Conservation (phyloP, 2,329 filamentous ascomycete species). For the Pestalotiopsis sp. region DNA sequence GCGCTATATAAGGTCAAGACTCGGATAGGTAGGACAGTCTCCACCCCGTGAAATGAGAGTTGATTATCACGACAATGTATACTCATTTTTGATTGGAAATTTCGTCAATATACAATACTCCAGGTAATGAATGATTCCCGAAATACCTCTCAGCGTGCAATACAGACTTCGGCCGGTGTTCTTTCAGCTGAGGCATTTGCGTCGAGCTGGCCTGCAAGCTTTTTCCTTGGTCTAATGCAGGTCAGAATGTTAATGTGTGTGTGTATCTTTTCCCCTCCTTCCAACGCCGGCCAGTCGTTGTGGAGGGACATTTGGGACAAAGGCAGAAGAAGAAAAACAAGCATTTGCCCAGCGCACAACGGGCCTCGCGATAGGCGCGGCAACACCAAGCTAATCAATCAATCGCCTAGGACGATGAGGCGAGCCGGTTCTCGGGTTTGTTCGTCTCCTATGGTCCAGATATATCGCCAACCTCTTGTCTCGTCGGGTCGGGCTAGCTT, state of each 20-base stretch:
- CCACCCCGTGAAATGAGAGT: no score
- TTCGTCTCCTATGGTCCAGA: no score
- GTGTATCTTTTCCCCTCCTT: not conserved
- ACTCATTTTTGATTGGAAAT: no score
- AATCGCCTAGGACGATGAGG: not conserved
- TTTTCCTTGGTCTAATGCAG: not conserved
- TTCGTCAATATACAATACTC: no score
- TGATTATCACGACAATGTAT: no score
- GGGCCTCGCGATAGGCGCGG: not conserved
- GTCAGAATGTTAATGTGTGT: not conserved
- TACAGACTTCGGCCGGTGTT: no score
- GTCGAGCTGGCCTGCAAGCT: not conserved
- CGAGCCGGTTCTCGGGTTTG: not conserved
- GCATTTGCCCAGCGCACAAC: conserved; percentile 1
- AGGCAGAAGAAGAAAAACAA: not conserved
- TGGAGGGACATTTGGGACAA: not conserved
- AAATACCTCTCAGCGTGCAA: no score
- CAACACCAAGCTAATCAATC: not conserved
- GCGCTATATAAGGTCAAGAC: no score
- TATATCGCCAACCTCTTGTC: no score
- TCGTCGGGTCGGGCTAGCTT: no score
- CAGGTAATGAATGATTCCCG: no score
- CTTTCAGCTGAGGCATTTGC: not conserved
- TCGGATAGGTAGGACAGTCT: no score
- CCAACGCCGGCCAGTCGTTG: not conserved